Evolutionary conservation across 768 basidiomycete species (phyloP), one percentile per base, ranked within the genome.

Genomic region (Tulasnella sp.): DNA sequence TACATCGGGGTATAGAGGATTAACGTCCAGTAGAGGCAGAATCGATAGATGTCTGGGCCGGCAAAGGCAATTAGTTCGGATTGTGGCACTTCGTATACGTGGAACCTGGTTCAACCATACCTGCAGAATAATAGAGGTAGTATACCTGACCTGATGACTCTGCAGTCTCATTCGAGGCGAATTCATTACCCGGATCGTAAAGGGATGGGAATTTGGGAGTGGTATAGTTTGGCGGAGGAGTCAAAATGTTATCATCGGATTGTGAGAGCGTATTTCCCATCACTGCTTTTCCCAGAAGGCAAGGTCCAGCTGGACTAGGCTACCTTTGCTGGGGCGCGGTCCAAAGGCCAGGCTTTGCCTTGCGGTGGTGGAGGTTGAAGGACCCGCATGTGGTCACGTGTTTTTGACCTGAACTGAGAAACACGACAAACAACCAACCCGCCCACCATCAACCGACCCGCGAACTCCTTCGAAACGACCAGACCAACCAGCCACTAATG

Each of bases 11-110:
- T 67, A 70, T 78, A 78, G 19, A 78, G 45, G 42, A 78, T 78
- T n/a, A 78, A 40, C 38, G 74, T 78, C 77, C 77, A 78, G 29
- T 76, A 78, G 2, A 78, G 77, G n/a, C 77, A 78, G 39, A 78
- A 78, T 49, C 73, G 67, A 52, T 64, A 78, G 37, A 78, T 76
- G 42, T 78, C 77, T 78, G 34, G 6, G 45, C 29, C 45, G n/a
- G n/a, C 34, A 22, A 42, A 6, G 25, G 64, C 40, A 52, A 12
- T 29, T 25, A 37, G 54, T 22, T 72, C 1, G n/a, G 58, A 29
- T n/a, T 12, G 22, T 34, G 25, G 6, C 1, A 45, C 15, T 19
- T 49, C 19, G 45, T 22, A 22, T 2, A 8, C 8, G 39, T 67
- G 25, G 17, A 8, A 34, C 14, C 38, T 12, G 5, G 3, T 17